Base-by-base conservation (phyloP, 768 basidiomycete genomes). In the Russula earlei region DNA sequence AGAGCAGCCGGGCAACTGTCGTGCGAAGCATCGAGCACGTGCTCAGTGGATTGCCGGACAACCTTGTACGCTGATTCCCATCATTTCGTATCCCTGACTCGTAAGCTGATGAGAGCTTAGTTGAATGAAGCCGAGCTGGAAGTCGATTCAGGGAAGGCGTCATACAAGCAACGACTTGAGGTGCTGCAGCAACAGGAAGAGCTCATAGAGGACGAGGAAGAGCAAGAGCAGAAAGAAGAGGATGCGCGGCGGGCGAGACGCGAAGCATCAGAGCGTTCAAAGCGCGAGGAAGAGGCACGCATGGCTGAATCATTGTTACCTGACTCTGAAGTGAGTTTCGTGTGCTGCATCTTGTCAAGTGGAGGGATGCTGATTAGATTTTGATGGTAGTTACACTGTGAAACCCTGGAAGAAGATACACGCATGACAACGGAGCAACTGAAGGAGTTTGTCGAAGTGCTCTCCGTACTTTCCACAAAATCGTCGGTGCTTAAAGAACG, bases 141-240 rank as follows among this genome's bases (percentile, higher is more conserved):
- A 70, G 95, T 98, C 22, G 90, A 93, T 62, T 89, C 86, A 22
- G 94, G 95, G 38, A 85, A 85, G 49, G 91, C 92, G 20, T 91
- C 84, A 65, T 97, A 96, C 79, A 95, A 96, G 75, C 91, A 98
- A 76, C 96, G 95, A 71, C 80, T 99, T 53, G 96, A 98, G 60
- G 95, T 99, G 24, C 74, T 99, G 67, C 91, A 96, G 64, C 91
- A 99, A 65, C 96, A 99, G 70, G 91, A 99, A 68, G 96, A 99
- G 69, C 90, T 99, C 59, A 99, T 99, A 67, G 94, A 99, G 67
- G 96, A 99, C 69, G 96, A 99, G 71, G 83, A 93, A 61, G 96
- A 97, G 68, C 96, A 99, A 70, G 96, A 99, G 60, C 85, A 94
- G 70, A 87, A 93, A 72, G 91, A 91, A 68, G 88, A 92, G 68